Evolutionary conservation across 768 basidiomycete genomes (phyloP).

Genomic region (Suillus occidentalis): DNA sequence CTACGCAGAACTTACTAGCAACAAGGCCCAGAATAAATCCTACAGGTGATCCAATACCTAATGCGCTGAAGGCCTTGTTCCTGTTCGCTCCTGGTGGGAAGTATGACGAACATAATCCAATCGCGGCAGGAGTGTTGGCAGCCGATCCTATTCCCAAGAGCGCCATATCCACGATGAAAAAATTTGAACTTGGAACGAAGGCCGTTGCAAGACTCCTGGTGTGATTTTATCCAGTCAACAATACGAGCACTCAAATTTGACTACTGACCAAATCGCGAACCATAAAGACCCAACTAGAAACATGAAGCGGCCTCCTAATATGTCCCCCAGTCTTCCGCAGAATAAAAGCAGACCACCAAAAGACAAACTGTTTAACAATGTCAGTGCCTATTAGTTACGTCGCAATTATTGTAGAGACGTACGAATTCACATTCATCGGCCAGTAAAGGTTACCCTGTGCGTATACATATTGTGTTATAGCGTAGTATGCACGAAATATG

Average conservation of each 20-base stretch:
- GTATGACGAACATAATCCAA: conserved; percentile 26
- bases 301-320: conserved; percentile 26
- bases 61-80: conserved; percentile 33
- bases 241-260: not conserved
- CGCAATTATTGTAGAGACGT: conserved; percentile 5
- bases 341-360: conserved; percentile 26
- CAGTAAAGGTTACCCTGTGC: conserved; percentile 22
- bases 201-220: conserved; percentile 32
- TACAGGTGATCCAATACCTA: conserved; percentile 36
- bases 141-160: conserved; percentile 35
- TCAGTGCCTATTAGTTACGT: not conserved
- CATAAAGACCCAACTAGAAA: conserved; percentile 32
- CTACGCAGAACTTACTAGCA: conserved; percentile 20
- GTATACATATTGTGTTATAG: not conserved
- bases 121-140: conserved; percentile 34
- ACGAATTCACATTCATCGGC: conserved; percentile 28
- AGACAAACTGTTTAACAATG: conserved; percentile 15
- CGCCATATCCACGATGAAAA: conserved; percentile 34
- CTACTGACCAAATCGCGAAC: conserved; percentile 31
- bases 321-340: conserved; percentile 27
- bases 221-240: not conserved
- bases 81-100: conserved; percentile 32
- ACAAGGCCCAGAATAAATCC: conserved; percentile 36
- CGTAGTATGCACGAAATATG: not conserved
- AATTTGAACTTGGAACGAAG: conserved; percentile 26